These are phyloP conservation scores for Thermomyces lanuginosus DNA, from an alignment of 2,329 filamentous ascomycete genomes.

Conservation along the genomic window DNA sequence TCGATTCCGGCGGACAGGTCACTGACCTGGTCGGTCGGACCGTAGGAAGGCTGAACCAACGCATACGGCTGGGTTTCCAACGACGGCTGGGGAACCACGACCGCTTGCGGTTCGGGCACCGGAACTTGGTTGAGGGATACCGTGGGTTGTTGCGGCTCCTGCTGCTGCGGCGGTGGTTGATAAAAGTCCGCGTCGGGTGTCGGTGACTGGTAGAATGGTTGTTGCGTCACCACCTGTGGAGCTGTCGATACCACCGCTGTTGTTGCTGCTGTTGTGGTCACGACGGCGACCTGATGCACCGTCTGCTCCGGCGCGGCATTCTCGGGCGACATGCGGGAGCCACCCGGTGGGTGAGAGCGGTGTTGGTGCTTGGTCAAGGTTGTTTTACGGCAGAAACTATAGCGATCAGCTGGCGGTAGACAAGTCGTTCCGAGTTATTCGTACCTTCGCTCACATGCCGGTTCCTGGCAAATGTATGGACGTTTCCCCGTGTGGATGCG, in stretches of 20 bases:
- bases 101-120: too few relatives aligned
- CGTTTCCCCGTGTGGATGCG: constrained; percentile 26
- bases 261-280: too few relatives aligned
- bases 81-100: too few relatives aligned
- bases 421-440: constrained; percentile 1
- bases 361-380: constrained; percentile 27
- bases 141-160: too few relatives aligned
- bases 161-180: constrained; percentile 14
- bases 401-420: constrained; percentile 2
- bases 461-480: constrained; percentile 26
- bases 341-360: constrained; percentile 20
- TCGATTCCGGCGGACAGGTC: too few relatives aligned
- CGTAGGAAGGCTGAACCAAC: too few relatives aligned
- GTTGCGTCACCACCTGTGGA: constrained; percentile 21
- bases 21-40: too few relatives aligned
- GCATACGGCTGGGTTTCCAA: too few relatives aligned
- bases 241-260: constrained; percentile 19
- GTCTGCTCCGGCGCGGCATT: constrained; percentile 20
- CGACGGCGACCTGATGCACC: constrained; percentile 18
- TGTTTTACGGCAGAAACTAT: constrained; percentile 26
- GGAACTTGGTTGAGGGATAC: too few relatives aligned
- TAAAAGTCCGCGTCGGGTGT: constrained; percentile 23
- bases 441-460: constrained; percentile 24
- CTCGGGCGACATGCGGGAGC: constrained; percentile 21
- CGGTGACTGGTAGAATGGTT: constrained; percentile 18